Percentiles rank a stretch among this genome's conserved stretches.
Evolutionary conservation across 352 stramenopile species (phyloP).

Genomic region (Phytophthora syringae): DNA sequence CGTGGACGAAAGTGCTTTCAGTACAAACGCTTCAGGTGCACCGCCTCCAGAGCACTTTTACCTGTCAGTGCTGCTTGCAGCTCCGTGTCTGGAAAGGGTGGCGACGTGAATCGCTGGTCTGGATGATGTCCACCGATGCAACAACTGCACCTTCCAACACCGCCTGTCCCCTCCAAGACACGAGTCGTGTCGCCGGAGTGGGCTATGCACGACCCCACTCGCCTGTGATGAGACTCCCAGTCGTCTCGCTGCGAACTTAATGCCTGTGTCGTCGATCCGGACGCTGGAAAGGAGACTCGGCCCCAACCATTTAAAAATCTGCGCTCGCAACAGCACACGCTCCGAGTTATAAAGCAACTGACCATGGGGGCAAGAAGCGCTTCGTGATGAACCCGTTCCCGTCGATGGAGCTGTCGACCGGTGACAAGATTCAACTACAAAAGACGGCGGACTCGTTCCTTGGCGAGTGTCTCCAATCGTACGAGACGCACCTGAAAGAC

Average conservation of each 20-base stretch:
- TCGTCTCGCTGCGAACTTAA: slow-evolving; percentile 40
- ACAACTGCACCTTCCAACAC: slow-evolving; percentile 30
- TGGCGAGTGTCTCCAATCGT: slow-evolving; percentile 29
- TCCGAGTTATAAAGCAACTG: slow-evolving; percentile 9
- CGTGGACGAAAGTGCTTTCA: background rate
- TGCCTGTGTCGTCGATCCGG: slow-evolving; percentile 24
- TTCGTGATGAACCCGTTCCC: slow-evolving; percentile 48
- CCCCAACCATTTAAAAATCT: slow-evolving; percentile 36
- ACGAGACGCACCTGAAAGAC: slow-evolving; percentile 34
- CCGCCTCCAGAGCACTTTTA: slow-evolving; percentile 24
- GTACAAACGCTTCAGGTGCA: slow-evolving; percentile 6
- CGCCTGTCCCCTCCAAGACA: slow-evolving; percentile 26
- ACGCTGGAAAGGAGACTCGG: slow-evolving; percentile 10
- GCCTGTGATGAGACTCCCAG: slow-evolving; percentile 29
- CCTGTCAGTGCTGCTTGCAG: slow-evolving; percentile 27
- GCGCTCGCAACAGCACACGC: slow-evolving; percentile 3
- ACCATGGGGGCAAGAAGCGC: slow-evolving; percentile 37
- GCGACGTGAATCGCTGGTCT: background rate
- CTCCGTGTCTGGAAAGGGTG: slow-evolving; percentile 26
- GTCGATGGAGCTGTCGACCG: slow-evolving; percentile 39
- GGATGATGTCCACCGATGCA: slow-evolving; percentile 15
- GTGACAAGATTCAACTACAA: slow-evolving; percentile 39
- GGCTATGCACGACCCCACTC: slow-evolving; percentile 24
- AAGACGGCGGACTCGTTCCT: slow-evolving; percentile 38
- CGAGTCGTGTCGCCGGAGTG: slow-evolving; percentile 27